phyloP scores from a whole-genome alignment of 2,329 filamentous ascomycete species.

The Escovopsis sp. region DNA sequence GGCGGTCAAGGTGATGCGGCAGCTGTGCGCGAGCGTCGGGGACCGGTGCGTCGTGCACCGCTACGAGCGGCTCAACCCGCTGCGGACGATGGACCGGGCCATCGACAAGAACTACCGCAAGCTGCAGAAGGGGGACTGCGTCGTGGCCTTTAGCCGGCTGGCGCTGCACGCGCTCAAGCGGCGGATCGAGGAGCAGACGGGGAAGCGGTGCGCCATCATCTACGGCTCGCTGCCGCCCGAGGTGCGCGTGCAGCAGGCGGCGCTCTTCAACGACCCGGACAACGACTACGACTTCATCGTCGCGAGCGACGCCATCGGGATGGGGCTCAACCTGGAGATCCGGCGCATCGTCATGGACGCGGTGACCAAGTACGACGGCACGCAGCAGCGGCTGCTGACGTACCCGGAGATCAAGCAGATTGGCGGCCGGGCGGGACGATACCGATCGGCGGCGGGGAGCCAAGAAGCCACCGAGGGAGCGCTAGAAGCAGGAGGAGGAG shows the following conservation, averaged over 20 bases:
- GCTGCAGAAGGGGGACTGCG: slow-evolving; percentile 75
- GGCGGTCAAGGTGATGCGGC: slow-evolving; percentile 61
- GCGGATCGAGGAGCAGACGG: slow-evolving; percentile 60
- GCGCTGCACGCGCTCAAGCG: slow-evolving; percentile 67
- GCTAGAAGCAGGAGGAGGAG: no score
- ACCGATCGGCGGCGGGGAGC: slow-evolving; percentile 41
- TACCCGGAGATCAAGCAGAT: slow-evolving; percentile 87
- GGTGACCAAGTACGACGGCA: slow-evolving; percentile 55
- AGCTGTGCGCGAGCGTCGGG: slow-evolving; percentile 62
- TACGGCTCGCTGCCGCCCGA: slow-evolving; percentile 88
- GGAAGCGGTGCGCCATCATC: slow-evolving; percentile 73
- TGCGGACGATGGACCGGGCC: slow-evolving; percentile 49
- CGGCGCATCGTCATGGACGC: slow-evolving; percentile 82
- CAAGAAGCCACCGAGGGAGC: slow-evolving; percentile 3
- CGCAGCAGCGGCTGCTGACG: slow-evolving; percentile 38
- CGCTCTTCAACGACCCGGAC: slow-evolving; percentile 83
- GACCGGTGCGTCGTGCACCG: slow-evolving; percentile 69
- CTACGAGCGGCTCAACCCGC: slow-evolving; percentile 69
- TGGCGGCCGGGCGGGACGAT: slow-evolving; percentile 80
- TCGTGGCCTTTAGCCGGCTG: slow-evolving; percentile 75
- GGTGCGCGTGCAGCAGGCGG: slow-evolving; percentile 79
- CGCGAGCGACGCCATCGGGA: slow-evolving; percentile 90
- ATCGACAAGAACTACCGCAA: slow-evolving; percentile 47
- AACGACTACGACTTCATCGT: slow-evolving; percentile 93
- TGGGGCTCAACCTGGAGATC: slow-evolving; percentile 89